Evolutionary conservation across 331 rosid genomes (phyloP).

Genomic region (Stylosanthes scabra): DNA sequence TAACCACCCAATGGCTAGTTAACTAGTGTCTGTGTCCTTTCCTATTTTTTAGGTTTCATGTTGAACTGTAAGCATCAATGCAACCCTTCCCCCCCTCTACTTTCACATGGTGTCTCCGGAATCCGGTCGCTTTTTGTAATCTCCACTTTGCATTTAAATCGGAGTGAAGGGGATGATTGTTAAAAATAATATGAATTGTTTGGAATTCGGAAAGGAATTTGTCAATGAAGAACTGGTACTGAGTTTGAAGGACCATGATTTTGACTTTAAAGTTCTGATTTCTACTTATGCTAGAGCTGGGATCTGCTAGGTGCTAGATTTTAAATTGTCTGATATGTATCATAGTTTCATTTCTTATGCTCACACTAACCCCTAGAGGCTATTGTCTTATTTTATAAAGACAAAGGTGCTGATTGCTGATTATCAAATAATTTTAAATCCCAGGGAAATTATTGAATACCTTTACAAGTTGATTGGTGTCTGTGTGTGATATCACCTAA

Average conservation of each 20-base stretch:
- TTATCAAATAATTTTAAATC: no score
- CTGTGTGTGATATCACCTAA: no score
- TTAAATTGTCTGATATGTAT: no score
- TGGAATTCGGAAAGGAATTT: conserved; percentile 34
- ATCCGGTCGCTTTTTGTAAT: conserved; percentile 25
- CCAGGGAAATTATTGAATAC: no score
- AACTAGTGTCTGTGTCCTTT: conserved; percentile 22
- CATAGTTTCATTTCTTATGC: no score
- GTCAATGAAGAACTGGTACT: conserved; percentile 22
- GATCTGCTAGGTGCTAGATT: neutral
- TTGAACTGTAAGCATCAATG: conserved; percentile 19
- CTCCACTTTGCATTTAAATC: conserved; percentile 15
- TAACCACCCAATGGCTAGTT: conserved; percentile 92
- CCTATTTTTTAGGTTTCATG: conserved; percentile 34
- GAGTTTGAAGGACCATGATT: conserved; percentile 20
- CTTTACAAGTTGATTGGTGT: no score
- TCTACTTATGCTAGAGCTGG: neutral
- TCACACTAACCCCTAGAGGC: no score
- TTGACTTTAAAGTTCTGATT: conserved; percentile 12
- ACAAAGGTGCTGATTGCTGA: no score
- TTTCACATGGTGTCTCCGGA: conserved; percentile 36
- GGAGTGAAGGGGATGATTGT: conserved; percentile 39
- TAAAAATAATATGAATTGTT: conserved; percentile 49
- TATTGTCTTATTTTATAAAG: no score
- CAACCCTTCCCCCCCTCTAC: conserved; percentile 33